These are phyloP conservation scores for Rhododendron griersonianum DNA, from an alignment of 148 eudicot species.

Conservation along the genomic window DNA sequence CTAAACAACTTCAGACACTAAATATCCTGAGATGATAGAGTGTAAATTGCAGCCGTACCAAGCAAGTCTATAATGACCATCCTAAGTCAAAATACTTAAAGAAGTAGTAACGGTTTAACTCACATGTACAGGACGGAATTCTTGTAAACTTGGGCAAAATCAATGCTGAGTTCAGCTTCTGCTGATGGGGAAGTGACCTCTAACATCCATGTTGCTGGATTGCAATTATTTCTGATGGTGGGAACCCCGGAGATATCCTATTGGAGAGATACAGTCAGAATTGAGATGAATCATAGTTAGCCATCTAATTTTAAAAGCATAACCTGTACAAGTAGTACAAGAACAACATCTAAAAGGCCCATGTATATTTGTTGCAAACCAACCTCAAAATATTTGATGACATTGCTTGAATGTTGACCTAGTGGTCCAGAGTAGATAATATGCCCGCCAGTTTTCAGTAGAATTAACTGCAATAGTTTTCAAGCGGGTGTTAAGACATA, in stretches of 20 bases:
- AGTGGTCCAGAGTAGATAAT: conserved; percentile 74
- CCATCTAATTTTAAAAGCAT: neutral
- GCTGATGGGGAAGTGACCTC: conserved; percentile 60
- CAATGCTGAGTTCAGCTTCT: conserved; percentile 57
- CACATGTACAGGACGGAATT: conserved; percentile 46
- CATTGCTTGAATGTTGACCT: conserved; percentile 21
- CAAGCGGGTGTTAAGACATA: neutral
- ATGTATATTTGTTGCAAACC: neutral
- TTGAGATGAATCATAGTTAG: neutral
- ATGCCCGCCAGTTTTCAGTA: conserved; percentile 68
- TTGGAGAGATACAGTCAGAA: neutral
- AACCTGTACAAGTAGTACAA: neutral
- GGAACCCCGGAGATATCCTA: conserved; percentile 66
- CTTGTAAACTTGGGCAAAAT: conserved; percentile 52
- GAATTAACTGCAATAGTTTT: conserved; percentile 49
- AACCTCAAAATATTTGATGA: conserved; percentile 78
- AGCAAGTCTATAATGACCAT: neutral
- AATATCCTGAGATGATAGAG: neutral
- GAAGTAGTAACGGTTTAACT: conserved; percentile 20
- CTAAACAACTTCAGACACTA: neutral
- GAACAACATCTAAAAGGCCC: neutral
- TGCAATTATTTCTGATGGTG: conserved; percentile 54
- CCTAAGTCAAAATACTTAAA: neutral
- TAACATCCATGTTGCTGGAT: conserved; percentile 29
- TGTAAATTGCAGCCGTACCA: neutral